Evolutionary conservation across 805 yeast genomes (phyloP), one percentile per base, ranked within the genome.

Genomic region (Myxozyma geophila): DNA sequence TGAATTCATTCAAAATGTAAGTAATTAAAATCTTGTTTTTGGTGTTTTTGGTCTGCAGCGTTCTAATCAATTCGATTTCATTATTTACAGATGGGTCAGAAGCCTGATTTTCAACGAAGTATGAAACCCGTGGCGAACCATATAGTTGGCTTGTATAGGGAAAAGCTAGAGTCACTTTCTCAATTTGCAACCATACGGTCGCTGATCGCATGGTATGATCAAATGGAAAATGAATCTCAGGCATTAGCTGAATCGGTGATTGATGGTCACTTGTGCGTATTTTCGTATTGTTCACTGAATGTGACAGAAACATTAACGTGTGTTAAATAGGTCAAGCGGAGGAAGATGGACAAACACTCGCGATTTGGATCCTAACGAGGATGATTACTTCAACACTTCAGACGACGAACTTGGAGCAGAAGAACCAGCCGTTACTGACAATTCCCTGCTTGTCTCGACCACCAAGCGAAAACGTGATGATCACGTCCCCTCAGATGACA

Each of bases 1-100:
- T 40, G 88, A 84, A 69, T 78, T 81, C 21, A 71, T 83, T 60
- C 58, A 71, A 58, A 2, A 71, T 70, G 62, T 54, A 50, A 19
- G 67, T 50, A 39, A 2, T n/a, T n/a, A n/a, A n/a, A n/a, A n/a
- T n/a, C n/a, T n/a, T n/a, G n/a, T n/a, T n/a, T n/a, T n/a, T n/a
- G n/a, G n/a, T n/a, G n/a, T 61, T 36, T 68, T n/a, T 12, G 48
- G 12, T 12, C 46, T 17, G 15, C 19, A 7, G 40, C 13, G 7
- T n/a, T 10, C 7, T 10, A 12, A n/a, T 13, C 7, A 52, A 1
- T 2, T 17, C 10, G 39, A 3, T 21, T 15, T 40, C 2, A 8
- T 28, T 43, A 6, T 4, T 17, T 19, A 10, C 49, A 62, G 63
- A 64, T 51, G 5, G 49, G 59, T 17, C 35, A 39, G 23, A 59